Evolutionary conservation across 345 rosid species (phyloP), one percentile per base, ranked within the genome.

Genomic region (Cardamine resedifolia): DNA sequence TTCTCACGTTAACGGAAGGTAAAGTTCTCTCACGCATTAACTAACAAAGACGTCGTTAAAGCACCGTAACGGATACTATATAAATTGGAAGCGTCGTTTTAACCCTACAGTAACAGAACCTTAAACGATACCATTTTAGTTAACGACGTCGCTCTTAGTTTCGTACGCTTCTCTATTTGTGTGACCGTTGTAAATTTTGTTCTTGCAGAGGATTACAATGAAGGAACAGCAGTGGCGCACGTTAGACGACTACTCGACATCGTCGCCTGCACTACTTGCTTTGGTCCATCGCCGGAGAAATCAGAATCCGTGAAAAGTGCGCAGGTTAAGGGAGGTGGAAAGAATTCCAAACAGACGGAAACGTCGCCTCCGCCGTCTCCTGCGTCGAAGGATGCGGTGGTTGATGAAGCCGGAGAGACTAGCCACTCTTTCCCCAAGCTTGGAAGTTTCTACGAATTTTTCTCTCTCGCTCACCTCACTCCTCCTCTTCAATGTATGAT

Each of bases 401-500:
- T 82, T 61, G 96, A 88, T 18, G 90, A 24, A 16, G 96, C 87
- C 38, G 96, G 90, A 43, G 96, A 88, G 69, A 79, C 82, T 77
- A 87, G 82, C 70, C 85, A 84, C 70, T 86, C 96, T 28, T 83
- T 83, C 81, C 92, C 96, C 16, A 91, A 85, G 85, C 96, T 95
- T 19, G 93, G 92, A 52, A 83, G 83, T 52, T 95, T 91, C 80
- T 95, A 88, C 73, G 98, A 91, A 66, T 95, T 95, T 80, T 95
- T 95, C 81, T 95, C 99, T 58, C 90, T 95, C 33, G 82, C 99
- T 14, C 96, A 90, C 80, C 88, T 95, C 58, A 76, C 88, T 82
- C 87, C 99, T 76, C 99, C 98, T 71, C 82, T 95, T 66, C 98
- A 88, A 51, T 86, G 99, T 90, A 88, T n/a, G 73, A 15, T 65